Percentiles rank a stretch among this genome's conserved stretches.
These are phyloP conservation scores for Rhizopus microsporus DNA, from an alignment of 371 early-diverging fungal genomes.

Conservation along the genomic window DNA sequence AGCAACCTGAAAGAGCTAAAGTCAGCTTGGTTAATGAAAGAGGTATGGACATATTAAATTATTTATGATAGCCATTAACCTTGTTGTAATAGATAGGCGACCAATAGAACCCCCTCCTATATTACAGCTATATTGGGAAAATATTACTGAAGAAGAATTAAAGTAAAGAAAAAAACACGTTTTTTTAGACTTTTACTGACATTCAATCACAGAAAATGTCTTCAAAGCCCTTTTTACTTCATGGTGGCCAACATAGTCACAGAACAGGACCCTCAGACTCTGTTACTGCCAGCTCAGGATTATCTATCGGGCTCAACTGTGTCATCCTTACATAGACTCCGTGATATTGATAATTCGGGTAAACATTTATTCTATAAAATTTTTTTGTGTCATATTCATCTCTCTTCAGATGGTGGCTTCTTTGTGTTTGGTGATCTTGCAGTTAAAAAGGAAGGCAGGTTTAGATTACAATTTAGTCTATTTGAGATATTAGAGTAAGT, in stretches of 20 bases:
- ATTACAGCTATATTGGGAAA: slow-evolving; percentile 39
- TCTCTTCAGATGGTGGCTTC: slow-evolving; percentile 79
- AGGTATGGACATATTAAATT: slow-evolving; percentile 29
- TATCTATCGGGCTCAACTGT: slow-evolving; percentile 47
- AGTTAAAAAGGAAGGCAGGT: slow-evolving; percentile 86
- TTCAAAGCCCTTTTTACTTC: slow-evolving; percentile 54
- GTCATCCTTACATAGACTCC: slow-evolving; percentile 46
- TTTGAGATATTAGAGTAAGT: slow-evolving; percentile 83
- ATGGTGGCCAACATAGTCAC: slow-evolving; percentile 40
- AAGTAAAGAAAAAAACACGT: slow-evolving; percentile 33
- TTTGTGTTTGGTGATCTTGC: slow-evolving; percentile 96
- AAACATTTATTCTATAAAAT: slow-evolving; percentile 1
- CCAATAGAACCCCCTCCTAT: slow-evolving; percentile 55
- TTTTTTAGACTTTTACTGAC: slow-evolving; percentile 5
- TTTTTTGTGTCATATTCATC: background rate
- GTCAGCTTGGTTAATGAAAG: slow-evolving; percentile 28
- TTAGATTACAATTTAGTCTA: slow-evolving; percentile 83
- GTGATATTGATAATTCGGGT: slow-evolving; percentile 50
- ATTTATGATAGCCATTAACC: background rate
- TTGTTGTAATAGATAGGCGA: slow-evolving; percentile 29
- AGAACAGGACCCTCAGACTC: slow-evolving; percentile 13
- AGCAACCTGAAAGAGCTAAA: slow-evolving; percentile 30
- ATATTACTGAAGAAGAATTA: slow-evolving; percentile 33
- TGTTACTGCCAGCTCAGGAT: slow-evolving; percentile 26
- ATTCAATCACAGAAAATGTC: slow-evolving; percentile 32